Conservation (phyloP, 139 green algal genomes). For the Tetradesmus lagerheimii region DNA sequence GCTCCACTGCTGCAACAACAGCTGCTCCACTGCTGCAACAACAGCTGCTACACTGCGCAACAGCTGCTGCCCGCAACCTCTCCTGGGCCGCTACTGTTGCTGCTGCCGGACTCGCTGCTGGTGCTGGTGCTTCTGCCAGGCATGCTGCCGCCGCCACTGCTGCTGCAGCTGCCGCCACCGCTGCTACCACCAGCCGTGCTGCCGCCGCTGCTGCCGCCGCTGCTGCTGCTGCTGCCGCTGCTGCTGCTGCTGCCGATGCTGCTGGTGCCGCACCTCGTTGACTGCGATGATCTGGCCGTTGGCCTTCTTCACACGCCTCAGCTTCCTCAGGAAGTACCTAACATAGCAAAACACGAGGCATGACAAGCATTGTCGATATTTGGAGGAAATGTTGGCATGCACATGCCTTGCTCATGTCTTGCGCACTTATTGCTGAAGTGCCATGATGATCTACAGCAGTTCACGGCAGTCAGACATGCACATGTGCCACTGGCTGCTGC, state of each 20-base stretch:
- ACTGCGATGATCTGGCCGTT: slow-evolving; percentile 97
- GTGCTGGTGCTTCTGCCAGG: neutral
- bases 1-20: too few relatives aligned
- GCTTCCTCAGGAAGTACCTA: slow-evolving; percentile 99
- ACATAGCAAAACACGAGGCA: neutral
- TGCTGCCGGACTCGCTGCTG: neutral
- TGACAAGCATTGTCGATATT: too few relatives aligned
- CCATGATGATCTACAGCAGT: too few relatives aligned
- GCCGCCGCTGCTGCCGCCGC: neutral
- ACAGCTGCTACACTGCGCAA: neutral
- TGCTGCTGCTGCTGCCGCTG: slow-evolving; percentile 12
- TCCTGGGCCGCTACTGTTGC: too few relatives aligned
- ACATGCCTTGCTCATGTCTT: too few relatives aligned
- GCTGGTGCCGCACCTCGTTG: slow-evolving; percentile 90
- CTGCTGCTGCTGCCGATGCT: neutral
- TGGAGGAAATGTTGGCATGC: too few relatives aligned
- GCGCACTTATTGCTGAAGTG: too few relatives aligned
- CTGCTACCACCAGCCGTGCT: neutral
- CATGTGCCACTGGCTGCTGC: too few relatives aligned
- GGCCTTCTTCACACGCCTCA: slow-evolving; percentile 99
- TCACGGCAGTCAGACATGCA: too few relatives aligned
- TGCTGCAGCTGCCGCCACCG: neutral
- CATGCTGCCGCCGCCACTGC: neutral
- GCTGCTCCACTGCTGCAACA: neutral
- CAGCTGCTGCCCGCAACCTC: neutral